A percentile compares a stretch with the other conserved stretches of the same genome.
Conservation (phyloP, 176 grass and related monocot species). For the Aegilops sharonensis region DNA sequence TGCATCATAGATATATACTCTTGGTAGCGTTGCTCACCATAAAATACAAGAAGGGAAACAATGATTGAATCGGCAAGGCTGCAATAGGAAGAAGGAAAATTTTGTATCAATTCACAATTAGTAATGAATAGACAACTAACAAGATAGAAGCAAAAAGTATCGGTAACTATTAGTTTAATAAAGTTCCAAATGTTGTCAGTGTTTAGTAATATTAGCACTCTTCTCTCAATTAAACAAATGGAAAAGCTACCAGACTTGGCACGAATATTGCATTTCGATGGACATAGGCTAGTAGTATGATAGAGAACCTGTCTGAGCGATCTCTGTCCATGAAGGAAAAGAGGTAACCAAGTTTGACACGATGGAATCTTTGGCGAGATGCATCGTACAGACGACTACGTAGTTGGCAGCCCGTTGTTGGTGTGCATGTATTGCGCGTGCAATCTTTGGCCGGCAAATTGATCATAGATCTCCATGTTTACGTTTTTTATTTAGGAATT, state of each 20-base stretch:
- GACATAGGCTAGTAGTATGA: neutral
- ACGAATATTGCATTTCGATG: neutral
- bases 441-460: too few relatives aligned
- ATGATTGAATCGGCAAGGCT: slow-evolving; percentile 50
- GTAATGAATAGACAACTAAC: neutral
- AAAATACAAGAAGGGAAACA: slow-evolving; percentile 70
- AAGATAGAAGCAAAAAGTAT: neutral
- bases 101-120: neutral
- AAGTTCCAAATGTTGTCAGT: neutral
- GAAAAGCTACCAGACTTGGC: neutral
- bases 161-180: neutral
- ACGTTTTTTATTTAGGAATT: too few relatives aligned
- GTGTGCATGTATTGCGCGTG: too few relatives aligned
- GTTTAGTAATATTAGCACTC: neutral
- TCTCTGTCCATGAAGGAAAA: neutral
- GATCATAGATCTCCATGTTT: too few relatives aligned
- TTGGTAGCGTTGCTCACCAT: slow-evolving; percentile 42
- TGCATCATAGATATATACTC: neutral
- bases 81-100: neutral
- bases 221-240: neutral
- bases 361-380: neutral
- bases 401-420: too few relatives aligned
- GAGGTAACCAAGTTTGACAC: neutral
- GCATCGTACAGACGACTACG: neutral
- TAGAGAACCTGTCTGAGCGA: neutral